phyloP scores from a whole-genome alignment of 805 yeast species.

The Saccharomycopsis sp. region DNA sequence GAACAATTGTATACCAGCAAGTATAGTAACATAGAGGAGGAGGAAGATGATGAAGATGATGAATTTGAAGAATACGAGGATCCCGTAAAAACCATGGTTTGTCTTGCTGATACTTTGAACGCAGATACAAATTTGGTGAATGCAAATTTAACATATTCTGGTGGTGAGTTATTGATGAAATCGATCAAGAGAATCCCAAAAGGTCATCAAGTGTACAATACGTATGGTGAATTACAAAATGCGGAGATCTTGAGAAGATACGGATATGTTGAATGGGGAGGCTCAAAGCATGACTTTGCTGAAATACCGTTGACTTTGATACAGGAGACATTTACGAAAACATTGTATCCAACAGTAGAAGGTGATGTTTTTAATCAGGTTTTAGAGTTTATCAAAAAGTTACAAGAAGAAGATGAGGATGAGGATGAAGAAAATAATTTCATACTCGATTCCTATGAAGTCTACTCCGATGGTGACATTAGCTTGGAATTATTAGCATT shows the following conservation, averaged over 20 bases:
- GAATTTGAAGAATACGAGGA: slow-evolving; percentile 32
- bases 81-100: slow-evolving; percentile 69
- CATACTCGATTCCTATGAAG: slow-evolving; percentile 41
- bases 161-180: slow-evolving; percentile 57
- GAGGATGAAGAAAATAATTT: slow-evolving; percentile 33
- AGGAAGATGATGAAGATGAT: slow-evolving; percentile 30
- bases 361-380: slow-evolving; percentile 32
- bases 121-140: slow-evolving; percentile 75
- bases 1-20: slow-evolving; percentile 25
- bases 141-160: slow-evolving; percentile 56
- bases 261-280: slow-evolving; percentile 77
- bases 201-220: slow-evolving; percentile 78
- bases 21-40: slow-evolving; percentile 27
- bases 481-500: slow-evolving; percentile 52
- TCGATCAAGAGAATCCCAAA: slow-evolving; percentile 51
- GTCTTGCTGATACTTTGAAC: slow-evolving; percentile 85
- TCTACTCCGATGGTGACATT: slow-evolving; percentile 50
- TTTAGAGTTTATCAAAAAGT: slow-evolving; percentile 29
- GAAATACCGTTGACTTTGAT: slow-evolving; percentile 52
- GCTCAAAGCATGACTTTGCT: slow-evolving; percentile 73
- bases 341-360: slow-evolving; percentile 23
- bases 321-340: slow-evolving; percentile 31
- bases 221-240: slow-evolving; percentile 87
- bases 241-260: slow-evolving; percentile 85
- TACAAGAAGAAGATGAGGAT: slow-evolving; percentile 22